Evolutionary conservation across 73 alveolate species (phyloP).

Genomic region (Paramecium bursaria): DNA sequence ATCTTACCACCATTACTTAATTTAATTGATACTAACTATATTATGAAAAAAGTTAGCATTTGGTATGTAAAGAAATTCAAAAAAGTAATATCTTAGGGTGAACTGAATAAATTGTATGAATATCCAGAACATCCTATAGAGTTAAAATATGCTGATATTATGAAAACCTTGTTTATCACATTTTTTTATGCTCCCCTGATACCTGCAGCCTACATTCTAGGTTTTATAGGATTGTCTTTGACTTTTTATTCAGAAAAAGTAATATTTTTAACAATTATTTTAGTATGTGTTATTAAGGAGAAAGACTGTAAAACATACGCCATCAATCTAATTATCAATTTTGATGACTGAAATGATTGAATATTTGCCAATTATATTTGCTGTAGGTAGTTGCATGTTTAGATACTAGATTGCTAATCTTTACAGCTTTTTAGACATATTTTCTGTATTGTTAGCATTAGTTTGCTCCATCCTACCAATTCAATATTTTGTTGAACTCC

Average conservation of each 20-base stretch:
- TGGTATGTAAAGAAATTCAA: slow-evolving; percentile 50
- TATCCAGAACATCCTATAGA: slow-evolving; percentile 54
- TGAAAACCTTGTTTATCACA: slow-evolving; percentile 66
- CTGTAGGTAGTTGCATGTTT: slow-evolving; percentile 21
- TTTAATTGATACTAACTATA: slow-evolving; percentile 47
- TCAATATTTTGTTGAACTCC: slow-evolving; percentile 24
- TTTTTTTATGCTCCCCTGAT: slow-evolving; percentile 65
- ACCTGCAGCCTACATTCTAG: slow-evolving; percentile 59
- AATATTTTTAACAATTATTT: background rate
- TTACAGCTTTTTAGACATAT: slow-evolving; percentile 4
- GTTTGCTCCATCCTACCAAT: slow-evolving; percentile 10
- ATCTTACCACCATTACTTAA: slow-evolving; percentile 47
- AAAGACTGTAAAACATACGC: slow-evolving; percentile 47
- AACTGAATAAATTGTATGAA: slow-evolving; percentile 12
- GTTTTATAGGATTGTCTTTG: slow-evolving; percentile 57
- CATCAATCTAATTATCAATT: slow-evolving; percentile 27
- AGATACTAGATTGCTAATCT: slow-evolving; percentile 8
- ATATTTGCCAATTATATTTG: slow-evolving; percentile 42
- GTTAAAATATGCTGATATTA: slow-evolving; percentile 66
- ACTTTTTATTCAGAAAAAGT: slow-evolving; percentile 62
- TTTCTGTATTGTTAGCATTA: slow-evolving; percentile 4
- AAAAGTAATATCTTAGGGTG: slow-evolving; percentile 5
- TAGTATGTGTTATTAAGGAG: slow-evolving; percentile 30
- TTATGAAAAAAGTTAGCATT: background rate
- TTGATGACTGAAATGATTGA: slow-evolving; percentile 63